phyloP scores from a whole-genome alignment of 2,329 filamentous ascomycete genomes.

The Thelonectria olida region DNA sequence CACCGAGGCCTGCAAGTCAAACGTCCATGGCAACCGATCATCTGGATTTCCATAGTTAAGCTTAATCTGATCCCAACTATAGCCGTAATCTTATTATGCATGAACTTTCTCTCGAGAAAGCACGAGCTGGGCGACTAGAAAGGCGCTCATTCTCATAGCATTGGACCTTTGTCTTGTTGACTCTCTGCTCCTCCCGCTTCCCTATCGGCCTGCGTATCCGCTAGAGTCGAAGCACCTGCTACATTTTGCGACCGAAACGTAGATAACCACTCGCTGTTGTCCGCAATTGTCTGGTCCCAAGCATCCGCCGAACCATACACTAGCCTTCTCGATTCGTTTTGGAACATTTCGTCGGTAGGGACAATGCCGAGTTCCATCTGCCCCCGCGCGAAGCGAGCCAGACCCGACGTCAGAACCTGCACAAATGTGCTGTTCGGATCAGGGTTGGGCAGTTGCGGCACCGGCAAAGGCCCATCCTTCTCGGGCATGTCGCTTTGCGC shows the following conservation, averaged over 20 bases:
- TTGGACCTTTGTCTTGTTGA: neutral
- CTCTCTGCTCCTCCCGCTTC: no score
- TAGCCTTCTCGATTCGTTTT: slow-evolving; percentile 37
- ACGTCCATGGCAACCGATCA: no score
- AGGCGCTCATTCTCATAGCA: no score
- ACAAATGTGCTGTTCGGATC: slow-evolving; percentile 21
- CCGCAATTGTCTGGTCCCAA: slow-evolving; percentile 41
- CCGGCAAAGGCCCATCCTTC: neutral
- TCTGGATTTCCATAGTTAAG: no score
- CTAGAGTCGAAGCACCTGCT: neutral
- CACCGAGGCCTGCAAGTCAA: no score
- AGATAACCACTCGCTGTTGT: slow-evolving; percentile 40
- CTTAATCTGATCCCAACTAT: no score
- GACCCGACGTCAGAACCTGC: slow-evolving; percentile 25
- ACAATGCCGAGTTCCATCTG: slow-evolving; percentile 33
- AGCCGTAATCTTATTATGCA: no score
- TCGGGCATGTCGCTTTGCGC: neutral
- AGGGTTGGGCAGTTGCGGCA: neutral
- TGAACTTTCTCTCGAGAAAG: no score
- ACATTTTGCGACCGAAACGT: slow-evolving; percentile 30
- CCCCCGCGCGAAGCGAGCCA: slow-evolving; percentile 35
- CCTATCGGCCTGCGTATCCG: no score
- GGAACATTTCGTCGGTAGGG: slow-evolving; percentile 40
- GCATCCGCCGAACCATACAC: slow-evolving; percentile 37
- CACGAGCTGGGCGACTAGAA: no score